Conservation (phyloP, 2,329 filamentous ascomycete genomes). For the Aspergillus viridinutans region DNA sequence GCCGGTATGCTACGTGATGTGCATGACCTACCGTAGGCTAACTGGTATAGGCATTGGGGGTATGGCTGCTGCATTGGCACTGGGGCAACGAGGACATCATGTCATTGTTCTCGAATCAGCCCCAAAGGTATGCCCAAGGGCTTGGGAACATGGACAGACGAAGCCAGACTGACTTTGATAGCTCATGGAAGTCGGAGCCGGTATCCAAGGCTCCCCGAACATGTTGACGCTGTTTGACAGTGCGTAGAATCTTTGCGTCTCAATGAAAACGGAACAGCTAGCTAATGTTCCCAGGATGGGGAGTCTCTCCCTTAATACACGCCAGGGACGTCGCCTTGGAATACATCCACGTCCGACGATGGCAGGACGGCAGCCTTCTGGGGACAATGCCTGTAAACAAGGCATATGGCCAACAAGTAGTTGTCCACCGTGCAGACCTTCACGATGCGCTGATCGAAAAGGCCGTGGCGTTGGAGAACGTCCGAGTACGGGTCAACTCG, state of each 20-base stretch:
- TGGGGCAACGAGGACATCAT: slow-evolving; percentile 31
- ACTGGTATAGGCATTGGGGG: slow-evolving; percentile 30
- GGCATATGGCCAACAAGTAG: slow-evolving; percentile 30
- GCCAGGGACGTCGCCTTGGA: slow-evolving; percentile 31
- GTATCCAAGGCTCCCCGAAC: slow-evolving; percentile 78
- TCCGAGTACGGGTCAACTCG: slow-evolving; percentile 28
- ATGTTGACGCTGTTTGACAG: slow-evolving; percentile 70
- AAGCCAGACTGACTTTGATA: slow-evolving; percentile 10
- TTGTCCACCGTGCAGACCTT: slow-evolving; percentile 35
- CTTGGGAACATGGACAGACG: not conserved
- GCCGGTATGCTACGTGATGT: slow-evolving; percentile 22
- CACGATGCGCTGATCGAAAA: slow-evolving; percentile 30
- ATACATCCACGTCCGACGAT: slow-evolving; percentile 33
- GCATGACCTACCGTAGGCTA: not conserved
- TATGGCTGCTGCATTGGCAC: slow-evolving; percentile 32
- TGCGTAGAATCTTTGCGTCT: slow-evolving; percentile 14
- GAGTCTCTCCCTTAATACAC: slow-evolving; percentile 30
- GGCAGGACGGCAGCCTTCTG: slow-evolving; percentile 31
- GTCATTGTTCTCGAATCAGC: slow-evolving; percentile 32
- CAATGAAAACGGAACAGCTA: not conserved
- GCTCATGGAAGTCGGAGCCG: slow-evolving; percentile 61
- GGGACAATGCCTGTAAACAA: slow-evolving; percentile 33
- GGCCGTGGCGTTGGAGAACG: slow-evolving; percentile 26
- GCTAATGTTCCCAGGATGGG: slow-evolving; percentile 26
- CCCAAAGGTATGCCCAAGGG: slow-evolving; percentile 24